Evolutionary conservation across 2,329 filamentous ascomycete species (phyloP), one percentile per base, ranked within the genome.

Genomic region (Colletotrichum endophyticum): DNA sequence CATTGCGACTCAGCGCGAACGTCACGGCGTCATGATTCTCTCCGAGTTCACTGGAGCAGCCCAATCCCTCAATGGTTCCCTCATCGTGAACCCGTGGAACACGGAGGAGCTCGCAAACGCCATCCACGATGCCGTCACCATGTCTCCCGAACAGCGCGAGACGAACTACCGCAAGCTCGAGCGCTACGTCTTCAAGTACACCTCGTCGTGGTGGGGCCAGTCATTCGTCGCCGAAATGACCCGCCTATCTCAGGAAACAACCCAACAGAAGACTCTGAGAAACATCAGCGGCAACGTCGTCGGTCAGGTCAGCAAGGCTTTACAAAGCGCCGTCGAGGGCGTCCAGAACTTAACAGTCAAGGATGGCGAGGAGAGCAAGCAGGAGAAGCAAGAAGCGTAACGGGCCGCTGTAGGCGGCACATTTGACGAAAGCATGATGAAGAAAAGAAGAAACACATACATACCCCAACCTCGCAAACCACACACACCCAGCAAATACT

Each of bases 81-180:
- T 99, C 68, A 96, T 99, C 70, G 95, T 99, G 82, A 99, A 99
- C 85, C 97, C 97, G 1, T 99, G 97, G 97, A 99, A 99, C 84
- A 98, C 96, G 0, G 96, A 98, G 83, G 96, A 99, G 85, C 89
- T 99, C 49, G 96, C 96, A 56, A 95, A 96, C 81, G 95, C 96
- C 8, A 96, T 99, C 80, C 95, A 98, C 85, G 96, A 98, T 79
- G 95, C 96, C n/a, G 96, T 99, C 59, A 98, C 96, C 71, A 98
- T 99, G 95, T 94, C 94, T 70, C 92, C 96, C 22, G 96, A 98
- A 85, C 94, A 97, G 86, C 93, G 96, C 70, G 92, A 94, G 76
- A 89, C 93, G 73, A 98, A 98, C 86, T 98, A 95, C 87, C 92
- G 94, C 83, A 98, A 98, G 85, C 89, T 99, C 75, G 95, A 97